Conservation (phyloP, 768 basidiomycete genomes). For the Mycena crocata region DNA sequence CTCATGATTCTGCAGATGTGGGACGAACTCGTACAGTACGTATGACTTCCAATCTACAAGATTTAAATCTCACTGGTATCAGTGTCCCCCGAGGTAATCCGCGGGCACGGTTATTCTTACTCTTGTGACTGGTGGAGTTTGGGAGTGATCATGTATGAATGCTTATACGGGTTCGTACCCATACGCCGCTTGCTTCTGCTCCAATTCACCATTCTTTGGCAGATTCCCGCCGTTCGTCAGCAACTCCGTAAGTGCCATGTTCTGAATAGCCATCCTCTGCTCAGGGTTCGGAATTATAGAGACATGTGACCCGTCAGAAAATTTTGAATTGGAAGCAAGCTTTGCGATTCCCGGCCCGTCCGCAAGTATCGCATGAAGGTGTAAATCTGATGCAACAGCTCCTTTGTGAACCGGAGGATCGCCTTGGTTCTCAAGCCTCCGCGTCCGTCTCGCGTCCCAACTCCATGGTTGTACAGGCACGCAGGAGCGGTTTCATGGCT, state of each 20-base stretch:
- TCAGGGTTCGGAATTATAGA: conserved; percentile 55
- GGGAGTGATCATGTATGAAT: conserved; percentile 97
- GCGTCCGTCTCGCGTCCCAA: conserved; percentile 80
- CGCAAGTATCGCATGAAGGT: conserved; percentile 88
- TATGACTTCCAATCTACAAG: conserved; percentile 39
- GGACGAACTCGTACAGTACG: conserved; percentile 89
- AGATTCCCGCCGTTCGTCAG: conserved; percentile 97
- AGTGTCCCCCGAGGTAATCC: conserved; percentile 94
- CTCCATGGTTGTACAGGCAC: conserved; percentile 77
- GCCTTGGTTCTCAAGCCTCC: conserved; percentile 82
- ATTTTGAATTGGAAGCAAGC: conserved; percentile 95
- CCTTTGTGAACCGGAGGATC: conserved; percentile 95
- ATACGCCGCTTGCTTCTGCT: conserved; percentile 25
- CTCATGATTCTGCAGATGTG: conserved; percentile 66
- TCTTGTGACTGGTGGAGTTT: conserved; percentile 99
- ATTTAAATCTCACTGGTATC: conserved; percentile 35
- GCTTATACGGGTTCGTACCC: conserved; percentile 83
- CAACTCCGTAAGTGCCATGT: conserved; percentile 75
- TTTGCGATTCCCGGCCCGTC: conserved; percentile 86
- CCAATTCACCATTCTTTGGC: conserved; percentile 18
- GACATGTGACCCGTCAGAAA: conserved; percentile 96
- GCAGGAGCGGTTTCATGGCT: conserved; percentile 79
- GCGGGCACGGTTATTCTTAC: conserved; percentile 92
- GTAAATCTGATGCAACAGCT: conserved; percentile 89
- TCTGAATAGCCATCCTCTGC: conserved; percentile 21